Percentiles rank a stretch among this genome's conserved stretches.
Evolutionary conservation across 306 rosid species (phyloP).

Genomic region (Dicorynia guianensis): DNA sequence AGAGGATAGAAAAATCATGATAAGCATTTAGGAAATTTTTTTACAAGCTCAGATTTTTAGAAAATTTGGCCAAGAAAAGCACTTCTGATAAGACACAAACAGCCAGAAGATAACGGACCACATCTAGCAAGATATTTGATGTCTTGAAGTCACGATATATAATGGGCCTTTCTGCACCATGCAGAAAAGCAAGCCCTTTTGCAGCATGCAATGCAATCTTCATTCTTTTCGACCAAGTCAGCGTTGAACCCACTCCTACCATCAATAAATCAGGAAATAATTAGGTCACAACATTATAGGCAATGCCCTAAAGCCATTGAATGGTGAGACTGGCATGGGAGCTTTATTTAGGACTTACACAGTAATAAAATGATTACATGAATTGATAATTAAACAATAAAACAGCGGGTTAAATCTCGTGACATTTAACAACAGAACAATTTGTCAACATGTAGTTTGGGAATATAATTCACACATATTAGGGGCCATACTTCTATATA

Average conservation of each 20-base stretch:
- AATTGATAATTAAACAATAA: conserved; percentile 3
- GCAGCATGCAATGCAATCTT: conserved; percentile 96
- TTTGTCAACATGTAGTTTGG: conserved; percentile 25
- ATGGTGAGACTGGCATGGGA: conserved; percentile 22
- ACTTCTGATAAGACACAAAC: not conserved
- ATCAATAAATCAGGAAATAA: conserved; percentile 44
- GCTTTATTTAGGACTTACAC: conserved; percentile 15
- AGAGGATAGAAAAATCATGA: not conserved
- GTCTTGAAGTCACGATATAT: conserved; percentile 99
- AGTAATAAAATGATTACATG: conserved; percentile 17
- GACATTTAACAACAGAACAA: conserved; percentile 8
- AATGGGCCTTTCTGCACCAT: conserved; percentile 87
- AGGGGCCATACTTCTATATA: not conserved
- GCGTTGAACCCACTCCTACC: conserved; percentile 85
- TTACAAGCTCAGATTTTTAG: not conserved
- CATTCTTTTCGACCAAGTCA: conserved; percentile 93
- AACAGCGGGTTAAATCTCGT: conserved; percentile 21
- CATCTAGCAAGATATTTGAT: conserved; percentile 89
- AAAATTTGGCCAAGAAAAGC: no score
- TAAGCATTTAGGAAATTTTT: conserved; percentile 1
- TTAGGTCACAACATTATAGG: conserved; percentile 28
- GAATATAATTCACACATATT: conserved; percentile 24
- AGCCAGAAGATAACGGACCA: conserved; percentile 64
- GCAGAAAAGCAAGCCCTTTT: conserved; percentile 98
- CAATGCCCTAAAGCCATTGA: conserved; percentile 7